Conservation (phyloP, 116 monocot species). For the Posidonia oceanica region DNA sequence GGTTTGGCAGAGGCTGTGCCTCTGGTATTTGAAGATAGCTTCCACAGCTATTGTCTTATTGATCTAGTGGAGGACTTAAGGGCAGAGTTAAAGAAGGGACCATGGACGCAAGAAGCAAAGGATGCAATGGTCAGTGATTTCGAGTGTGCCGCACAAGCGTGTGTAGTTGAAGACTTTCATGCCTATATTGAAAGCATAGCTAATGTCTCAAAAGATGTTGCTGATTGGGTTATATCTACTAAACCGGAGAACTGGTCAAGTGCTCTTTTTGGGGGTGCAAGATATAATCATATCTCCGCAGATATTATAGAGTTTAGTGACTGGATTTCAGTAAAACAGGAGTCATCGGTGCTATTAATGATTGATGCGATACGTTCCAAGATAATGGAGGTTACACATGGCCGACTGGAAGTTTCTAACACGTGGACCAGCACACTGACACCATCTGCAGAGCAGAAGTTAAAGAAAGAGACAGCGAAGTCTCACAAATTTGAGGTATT, state of each 20-base stretch:
- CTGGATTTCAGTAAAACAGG: slow-evolving; percentile 28
- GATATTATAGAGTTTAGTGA: slow-evolving; percentile 20
- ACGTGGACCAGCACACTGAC: slow-evolving; percentile 18
- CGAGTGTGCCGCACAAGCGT: slow-evolving; percentile 21
- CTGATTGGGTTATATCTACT: slow-evolving; percentile 24
- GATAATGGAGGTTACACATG: slow-evolving; percentile 19
- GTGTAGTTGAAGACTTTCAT: slow-evolving; percentile 23
- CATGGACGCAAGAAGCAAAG: slow-evolving; percentile 17
- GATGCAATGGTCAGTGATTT: slow-evolving; percentile 24
- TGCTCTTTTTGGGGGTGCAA: slow-evolving; percentile 24
- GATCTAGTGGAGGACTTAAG: slow-evolving; percentile 30
- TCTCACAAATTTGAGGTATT: slow-evolving; percentile 24
- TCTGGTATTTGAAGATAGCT: slow-evolving; percentile 26
- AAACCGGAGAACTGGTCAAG: slow-evolving; percentile 31
- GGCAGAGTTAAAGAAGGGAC: slow-evolving; percentile 18
- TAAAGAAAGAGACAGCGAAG: slow-evolving; percentile 21
- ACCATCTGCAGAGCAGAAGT: slow-evolving; percentile 19
- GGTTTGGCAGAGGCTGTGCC: slow-evolving; percentile 24
- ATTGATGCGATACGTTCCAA: slow-evolving; percentile 26
- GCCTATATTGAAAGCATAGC: slow-evolving; percentile 20
- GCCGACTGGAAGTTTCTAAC: slow-evolving; percentile 8
- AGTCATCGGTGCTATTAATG: slow-evolving; percentile 29
- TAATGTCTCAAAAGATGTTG: slow-evolving; percentile 21
- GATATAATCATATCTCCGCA: slow-evolving; percentile 24
- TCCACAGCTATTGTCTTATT: slow-evolving; percentile 24